These are phyloP conservation scores for Chrysopogon serrulatus DNA, from an alignment of 176 grass and related monocot genomes.

Conservation along the genomic window DNA sequence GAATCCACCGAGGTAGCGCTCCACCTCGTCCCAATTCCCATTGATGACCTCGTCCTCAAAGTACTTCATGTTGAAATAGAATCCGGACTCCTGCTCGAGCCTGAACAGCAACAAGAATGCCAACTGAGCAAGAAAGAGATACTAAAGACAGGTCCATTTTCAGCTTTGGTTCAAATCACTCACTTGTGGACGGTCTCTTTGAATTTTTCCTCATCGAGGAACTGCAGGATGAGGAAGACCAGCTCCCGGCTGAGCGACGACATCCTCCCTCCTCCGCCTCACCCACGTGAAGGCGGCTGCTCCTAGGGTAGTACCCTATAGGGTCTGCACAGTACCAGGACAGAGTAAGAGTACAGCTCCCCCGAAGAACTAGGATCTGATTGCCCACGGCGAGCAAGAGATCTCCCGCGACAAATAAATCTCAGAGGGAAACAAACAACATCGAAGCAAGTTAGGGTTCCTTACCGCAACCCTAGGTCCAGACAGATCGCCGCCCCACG, in stretches of 20 bases:
- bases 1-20: slow-evolving; percentile 81
- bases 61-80: slow-evolving; percentile 98
- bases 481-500: slow-evolving; percentile 23
- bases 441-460: slow-evolving; percentile 27
- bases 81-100: slow-evolving; percentile 87
- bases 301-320: neutral
- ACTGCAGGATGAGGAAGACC: slow-evolving; percentile 87
- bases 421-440: neutral
- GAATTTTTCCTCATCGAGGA: slow-evolving; percentile 94
- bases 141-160: neutral
- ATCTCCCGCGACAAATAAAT: slow-evolving; percentile 10
- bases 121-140: neutral
- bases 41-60: slow-evolving; percentile 79
- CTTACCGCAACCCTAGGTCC: slow-evolving; percentile 25
- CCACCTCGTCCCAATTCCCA: slow-evolving; percentile 87
- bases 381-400: neutral
- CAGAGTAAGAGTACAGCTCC: neutral
- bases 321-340: slow-evolving; percentile 11
- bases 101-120: slow-evolving; percentile 18
- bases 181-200: slow-evolving; percentile 88
- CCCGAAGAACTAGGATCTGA: neutral
- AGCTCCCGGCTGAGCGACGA: slow-evolving; percentile 70
- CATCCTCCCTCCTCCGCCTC: slow-evolving; percentile 38
- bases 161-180: neutral
- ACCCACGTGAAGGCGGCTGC: slow-evolving; percentile 33